Conservation (phyloP, 2,329 filamentous ascomycete species). For the Hortaea sp. region DNA sequence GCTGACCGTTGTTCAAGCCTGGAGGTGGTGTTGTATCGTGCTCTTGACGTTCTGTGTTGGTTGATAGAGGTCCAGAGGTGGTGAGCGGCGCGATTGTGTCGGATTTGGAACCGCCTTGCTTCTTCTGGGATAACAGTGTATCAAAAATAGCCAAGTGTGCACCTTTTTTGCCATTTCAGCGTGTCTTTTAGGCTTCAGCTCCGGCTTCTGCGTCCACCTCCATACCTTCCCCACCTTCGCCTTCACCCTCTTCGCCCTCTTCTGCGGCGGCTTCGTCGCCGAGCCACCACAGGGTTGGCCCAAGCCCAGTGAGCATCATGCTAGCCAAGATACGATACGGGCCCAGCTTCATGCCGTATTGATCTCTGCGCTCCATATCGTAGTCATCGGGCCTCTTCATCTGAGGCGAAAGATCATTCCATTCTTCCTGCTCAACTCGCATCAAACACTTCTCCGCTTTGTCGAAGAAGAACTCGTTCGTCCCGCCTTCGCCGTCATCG, state of each 20-base stretch:
- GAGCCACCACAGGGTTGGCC: slow-evolving; percentile 39
- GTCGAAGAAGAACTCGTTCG: slow-evolving; percentile 67
- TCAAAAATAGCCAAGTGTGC: too few species aligned
- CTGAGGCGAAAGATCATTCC: slow-evolving; percentile 83
- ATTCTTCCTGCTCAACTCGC: slow-evolving; percentile 75
- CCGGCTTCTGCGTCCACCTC: neutral
- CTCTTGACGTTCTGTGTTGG: too few species aligned
- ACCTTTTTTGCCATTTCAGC: too few species aligned
- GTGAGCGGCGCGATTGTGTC: too few species aligned
- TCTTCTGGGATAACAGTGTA: too few species aligned
- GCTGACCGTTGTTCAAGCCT: too few species aligned
- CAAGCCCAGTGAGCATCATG: slow-evolving; percentile 39
- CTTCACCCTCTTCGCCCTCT: slow-evolving; percentile 1
- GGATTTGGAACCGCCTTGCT: too few species aligned
- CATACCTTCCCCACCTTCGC: neutral
- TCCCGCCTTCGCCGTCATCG: slow-evolving; percentile 44
- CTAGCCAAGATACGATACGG: slow-evolving; percentile 56
- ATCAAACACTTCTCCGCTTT: slow-evolving; percentile 81
- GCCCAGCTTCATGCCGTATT: slow-evolving; percentile 48
- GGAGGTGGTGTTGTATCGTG: too few species aligned
- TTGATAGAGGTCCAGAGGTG: too few species aligned
- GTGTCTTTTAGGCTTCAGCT: neutral
- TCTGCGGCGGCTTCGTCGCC: slow-evolving; percentile 13
- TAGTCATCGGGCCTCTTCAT: slow-evolving; percentile 49
- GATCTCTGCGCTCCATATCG: slow-evolving; percentile 39